phyloP scores from a whole-genome alignment of 805 yeast genomes.

The Starmerella vitae region DNA sequence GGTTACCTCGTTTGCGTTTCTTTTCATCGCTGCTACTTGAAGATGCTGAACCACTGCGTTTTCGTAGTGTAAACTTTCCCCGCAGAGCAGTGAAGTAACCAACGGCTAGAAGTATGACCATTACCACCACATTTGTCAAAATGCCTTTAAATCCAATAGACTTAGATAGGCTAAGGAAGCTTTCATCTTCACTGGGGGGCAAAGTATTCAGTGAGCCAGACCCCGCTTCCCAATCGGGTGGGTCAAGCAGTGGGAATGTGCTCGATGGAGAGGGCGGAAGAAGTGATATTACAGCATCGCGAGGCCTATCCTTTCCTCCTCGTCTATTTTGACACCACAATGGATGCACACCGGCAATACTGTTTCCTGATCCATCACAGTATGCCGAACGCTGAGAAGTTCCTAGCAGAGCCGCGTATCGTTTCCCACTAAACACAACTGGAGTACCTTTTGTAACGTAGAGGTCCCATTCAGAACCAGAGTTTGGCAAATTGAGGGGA shows the following conservation, averaged over 20 bases:
- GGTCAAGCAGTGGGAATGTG: constrained; percentile 9
- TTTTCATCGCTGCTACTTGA: constrained; percentile 24
- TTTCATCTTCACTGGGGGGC: neutral
- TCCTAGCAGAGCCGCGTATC: constrained; percentile 69
- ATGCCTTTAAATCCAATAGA: neutral
- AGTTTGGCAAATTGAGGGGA: constrained; percentile 9
- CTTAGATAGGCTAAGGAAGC: no score
- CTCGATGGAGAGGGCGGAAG: constrained; percentile 5
- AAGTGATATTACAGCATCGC: constrained; percentile 1
- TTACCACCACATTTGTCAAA: neutral
- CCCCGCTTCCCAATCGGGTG: no score
- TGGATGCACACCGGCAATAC: constrained; percentile 23
- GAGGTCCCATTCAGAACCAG: constrained; percentile 33
- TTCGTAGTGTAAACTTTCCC: constrained; percentile 5
- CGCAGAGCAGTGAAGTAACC: neutral
- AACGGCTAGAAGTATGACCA: neutral
- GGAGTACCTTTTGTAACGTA: constrained; percentile 45
- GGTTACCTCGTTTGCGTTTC: constrained; percentile 67
- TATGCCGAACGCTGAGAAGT: constrained; percentile 36
- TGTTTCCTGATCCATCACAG: constrained; percentile 13
- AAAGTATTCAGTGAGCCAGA: no score
- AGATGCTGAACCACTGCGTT: neutral
- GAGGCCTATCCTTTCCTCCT: neutral
- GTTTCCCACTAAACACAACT: constrained; percentile 30
- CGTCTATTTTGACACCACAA: constrained; percentile 17